Evolutionary conservation across 2,329 filamentous ascomycete genomes (phyloP), one percentile per base, ranked within the genome.

Genomic region (Monilinia fructigena): DNA sequence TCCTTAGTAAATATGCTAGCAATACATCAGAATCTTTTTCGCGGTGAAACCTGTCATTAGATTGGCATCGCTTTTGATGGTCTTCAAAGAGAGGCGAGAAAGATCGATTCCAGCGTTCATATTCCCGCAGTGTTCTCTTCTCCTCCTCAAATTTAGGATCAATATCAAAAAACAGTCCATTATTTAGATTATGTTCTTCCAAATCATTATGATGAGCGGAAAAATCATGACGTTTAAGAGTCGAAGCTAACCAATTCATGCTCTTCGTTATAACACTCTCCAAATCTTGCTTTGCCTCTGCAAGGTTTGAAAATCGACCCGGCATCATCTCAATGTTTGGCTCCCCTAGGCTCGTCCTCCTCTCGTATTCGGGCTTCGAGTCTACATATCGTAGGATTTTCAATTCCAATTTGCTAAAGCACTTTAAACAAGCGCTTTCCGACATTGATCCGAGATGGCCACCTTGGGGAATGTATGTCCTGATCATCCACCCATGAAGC

Each of bases 171-270:
- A 71, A 70, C 2, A 70, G 23, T n/a, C 40, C 61, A 20, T 54
- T n/a, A 35, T 58, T 50, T 50, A 2, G 65, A 68, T 7, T 50
- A 67, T 6, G 58, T 0, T 12, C 47, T 60, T 52, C 50, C 58
- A 35, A 28, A 28, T 35, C 63, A 35, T 31, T 66, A 55, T 20
- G 31, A 54, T 12, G 40, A 47, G 11, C 53, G 65, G 68, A 67
- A 28, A 72, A 72, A 42, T 68, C 69, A 55, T 71, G 71, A 10
- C 70, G 38, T 53, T 69, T 71, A 63, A 71, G 70, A 11, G 70
- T 72, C 42, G 70, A 70, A 11, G 69, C 68, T 35, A 73, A 48
- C 71, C 71, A 73, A 54, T 72, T 68, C 68, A 73, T 71, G 23
- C 70, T 72, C 52, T 70, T 67, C 50, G 65, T 53, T n/a, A 72